Evolutionary conservation across 345 rosid species (phyloP).

Genomic region (Jatropha curcas): DNA sequence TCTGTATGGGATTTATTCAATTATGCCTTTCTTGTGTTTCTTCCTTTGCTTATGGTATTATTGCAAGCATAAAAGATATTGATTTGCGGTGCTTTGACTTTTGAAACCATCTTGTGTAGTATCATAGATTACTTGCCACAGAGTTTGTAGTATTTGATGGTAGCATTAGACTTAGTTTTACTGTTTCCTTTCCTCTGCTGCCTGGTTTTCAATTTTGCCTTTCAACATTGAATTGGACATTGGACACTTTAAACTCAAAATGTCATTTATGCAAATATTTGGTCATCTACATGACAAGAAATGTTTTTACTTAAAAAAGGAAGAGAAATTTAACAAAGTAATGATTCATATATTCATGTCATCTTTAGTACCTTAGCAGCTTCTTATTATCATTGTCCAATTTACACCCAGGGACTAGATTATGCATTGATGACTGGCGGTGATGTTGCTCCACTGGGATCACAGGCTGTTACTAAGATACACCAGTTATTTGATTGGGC

Average conservation of each 20-base stretch:
- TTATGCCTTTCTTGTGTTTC: neutral
- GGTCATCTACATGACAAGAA: neutral
- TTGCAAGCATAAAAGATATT: neutral
- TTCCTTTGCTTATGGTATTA: neutral
- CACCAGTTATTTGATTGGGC: constrained; percentile 97
- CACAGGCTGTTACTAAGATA: constrained; percentile 98
- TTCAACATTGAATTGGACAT: neutral
- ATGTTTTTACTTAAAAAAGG: neutral
- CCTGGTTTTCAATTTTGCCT: neutral
- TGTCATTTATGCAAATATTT: neutral
- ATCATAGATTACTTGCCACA: neutral
- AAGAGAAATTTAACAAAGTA: neutral
- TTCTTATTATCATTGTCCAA: constrained; percentile 6
- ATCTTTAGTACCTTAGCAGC: neutral
- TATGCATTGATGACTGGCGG: constrained; percentile 99
- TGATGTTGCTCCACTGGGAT: constrained; percentile 95
- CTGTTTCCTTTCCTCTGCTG: neutral
- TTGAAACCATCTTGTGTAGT: neutral
- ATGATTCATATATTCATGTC: neutral
- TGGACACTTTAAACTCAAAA: neutral
- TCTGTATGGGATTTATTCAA: constrained; percentile 60
- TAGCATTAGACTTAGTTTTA: neutral
- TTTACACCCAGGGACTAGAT: constrained; percentile 76
- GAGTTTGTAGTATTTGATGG: neutral
- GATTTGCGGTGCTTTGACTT: neutral